Conservation (phyloP, 2,329 filamentous ascomycete genomes). For the Fusarium sp. region DNA sequence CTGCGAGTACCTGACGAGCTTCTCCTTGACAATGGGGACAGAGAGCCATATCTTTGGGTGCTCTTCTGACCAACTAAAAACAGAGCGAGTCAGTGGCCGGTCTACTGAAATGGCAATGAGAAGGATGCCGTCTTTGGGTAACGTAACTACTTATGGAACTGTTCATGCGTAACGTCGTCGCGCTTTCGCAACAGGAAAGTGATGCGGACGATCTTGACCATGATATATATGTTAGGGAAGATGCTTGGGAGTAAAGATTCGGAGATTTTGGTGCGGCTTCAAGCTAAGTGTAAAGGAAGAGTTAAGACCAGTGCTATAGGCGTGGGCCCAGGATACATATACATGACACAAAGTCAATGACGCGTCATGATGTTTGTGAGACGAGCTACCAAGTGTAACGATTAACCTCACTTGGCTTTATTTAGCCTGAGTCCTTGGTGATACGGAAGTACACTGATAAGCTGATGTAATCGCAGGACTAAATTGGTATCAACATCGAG, state of each 20-base stretch:
- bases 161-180: not conserved
- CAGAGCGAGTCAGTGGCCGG: not conserved
- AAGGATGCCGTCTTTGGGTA: too few species aligned
- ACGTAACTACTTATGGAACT: not conserved
- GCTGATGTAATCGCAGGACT: not conserved
- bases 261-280: too few species aligned
- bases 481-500: not conserved
- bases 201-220: not conserved
- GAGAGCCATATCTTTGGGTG: not conserved
- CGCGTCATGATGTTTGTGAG: not conserved
- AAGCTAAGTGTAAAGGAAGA: not conserved
- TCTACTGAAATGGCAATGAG: too few species aligned
- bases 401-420: not conserved
- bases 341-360: not conserved
- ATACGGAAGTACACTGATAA: not conserved
- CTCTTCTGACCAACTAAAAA: not conserved
- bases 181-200: not conserved
- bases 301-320: too few species aligned
- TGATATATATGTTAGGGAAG: fast-evolving
- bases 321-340: not conserved
- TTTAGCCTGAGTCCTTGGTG: not conserved
- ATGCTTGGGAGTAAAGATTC: too few species aligned
- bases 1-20: not conserved
- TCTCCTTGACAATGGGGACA: not conserved
- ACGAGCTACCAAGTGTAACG: not conserved